Conservation (phyloP, 768 basidiomycete species). For the Clavaria fumosa region DNA sequence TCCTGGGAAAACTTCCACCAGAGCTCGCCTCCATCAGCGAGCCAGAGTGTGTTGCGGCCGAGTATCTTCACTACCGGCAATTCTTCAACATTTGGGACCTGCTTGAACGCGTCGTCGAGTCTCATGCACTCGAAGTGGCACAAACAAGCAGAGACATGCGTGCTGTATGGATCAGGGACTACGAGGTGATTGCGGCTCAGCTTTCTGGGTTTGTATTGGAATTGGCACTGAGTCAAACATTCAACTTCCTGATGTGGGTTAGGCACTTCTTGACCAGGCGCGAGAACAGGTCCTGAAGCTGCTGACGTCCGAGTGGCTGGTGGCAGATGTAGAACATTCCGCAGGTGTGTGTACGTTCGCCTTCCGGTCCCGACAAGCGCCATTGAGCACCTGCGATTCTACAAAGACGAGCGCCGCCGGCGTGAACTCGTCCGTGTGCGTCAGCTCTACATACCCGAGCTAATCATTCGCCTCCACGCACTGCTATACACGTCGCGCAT, state of each 20-base stretch:
- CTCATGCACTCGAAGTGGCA: slow-evolving; percentile 38
- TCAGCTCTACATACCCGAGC: slow-evolving; percentile 78
- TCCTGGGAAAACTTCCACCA: slow-evolving; percentile 44
- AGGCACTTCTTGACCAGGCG: slow-evolving; percentile 49
- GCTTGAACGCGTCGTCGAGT: slow-evolving; percentile 44
- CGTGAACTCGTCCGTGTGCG: slow-evolving; percentile 69
- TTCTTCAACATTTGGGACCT: slow-evolving; percentile 67
- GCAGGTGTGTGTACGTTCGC: slow-evolving; percentile 20
- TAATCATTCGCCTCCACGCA: slow-evolving; percentile 73
- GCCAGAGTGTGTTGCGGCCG: slow-evolving; percentile 56
- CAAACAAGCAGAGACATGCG: slow-evolving; percentile 45
- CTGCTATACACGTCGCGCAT: slow-evolving; percentile 49
- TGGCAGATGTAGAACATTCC: slow-evolving; percentile 32
- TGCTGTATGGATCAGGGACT: slow-evolving; percentile 47
- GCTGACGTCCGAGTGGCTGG: slow-evolving; percentile 66
- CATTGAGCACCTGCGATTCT: slow-evolving; percentile 4
- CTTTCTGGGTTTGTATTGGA: too few relatives aligned
- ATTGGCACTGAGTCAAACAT: background rate
- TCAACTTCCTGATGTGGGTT: background rate
- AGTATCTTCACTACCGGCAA: slow-evolving; percentile 66
- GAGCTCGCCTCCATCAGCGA: slow-evolving; percentile 48
- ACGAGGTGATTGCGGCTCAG: slow-evolving; percentile 38
- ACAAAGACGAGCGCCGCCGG: slow-evolving; percentile 35
- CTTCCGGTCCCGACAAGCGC: background rate
- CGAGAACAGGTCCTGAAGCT: slow-evolving; percentile 52